Evolutionary conservation across 2,329 filamentous ascomycete genomes (phyloP).

Genomic region (Colletotrichum paranaense): DNA sequence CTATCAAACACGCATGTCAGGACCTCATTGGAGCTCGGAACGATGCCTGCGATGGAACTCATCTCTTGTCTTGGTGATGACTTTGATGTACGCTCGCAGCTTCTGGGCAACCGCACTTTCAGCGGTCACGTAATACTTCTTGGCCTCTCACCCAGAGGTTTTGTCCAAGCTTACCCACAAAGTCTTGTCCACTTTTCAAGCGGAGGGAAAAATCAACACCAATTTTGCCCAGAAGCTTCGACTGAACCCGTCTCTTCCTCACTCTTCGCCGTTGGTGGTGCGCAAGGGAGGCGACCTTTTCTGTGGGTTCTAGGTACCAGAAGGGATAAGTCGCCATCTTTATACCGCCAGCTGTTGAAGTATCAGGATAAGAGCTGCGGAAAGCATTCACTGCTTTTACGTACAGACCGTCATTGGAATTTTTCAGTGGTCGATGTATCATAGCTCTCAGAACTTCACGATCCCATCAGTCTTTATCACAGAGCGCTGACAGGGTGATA

Average conservation of each 20-base stretch:
- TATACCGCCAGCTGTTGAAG: neutral
- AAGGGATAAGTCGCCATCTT: neutral
- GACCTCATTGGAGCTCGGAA: too few relatives aligned
- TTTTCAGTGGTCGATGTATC: neutral
- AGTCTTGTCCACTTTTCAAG: neutral
- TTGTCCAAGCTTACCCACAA: neutral
- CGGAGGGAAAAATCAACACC: neutral
- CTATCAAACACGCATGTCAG: too few relatives aligned
- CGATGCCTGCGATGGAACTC: too few relatives aligned
- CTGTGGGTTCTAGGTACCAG: neutral
- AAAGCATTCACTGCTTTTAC: neutral
- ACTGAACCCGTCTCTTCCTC: neutral
- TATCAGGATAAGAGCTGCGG: neutral
- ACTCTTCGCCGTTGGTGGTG: neutral
- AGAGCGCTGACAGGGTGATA: neutral
- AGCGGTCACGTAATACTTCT: neutral
- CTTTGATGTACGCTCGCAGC: too few relatives aligned
- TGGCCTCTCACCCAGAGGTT: neutral
- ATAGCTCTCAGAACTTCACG: neutral
- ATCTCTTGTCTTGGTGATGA: too few relatives aligned
- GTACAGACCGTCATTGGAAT: neutral
- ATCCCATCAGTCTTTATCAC: neutral
- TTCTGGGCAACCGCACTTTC: neutral
- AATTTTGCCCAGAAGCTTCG: neutral
- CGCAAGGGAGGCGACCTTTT: neutral